phyloP scores from a whole-genome alignment of 306 rosid genomes.

The Coriaria nepalensis region DNA sequence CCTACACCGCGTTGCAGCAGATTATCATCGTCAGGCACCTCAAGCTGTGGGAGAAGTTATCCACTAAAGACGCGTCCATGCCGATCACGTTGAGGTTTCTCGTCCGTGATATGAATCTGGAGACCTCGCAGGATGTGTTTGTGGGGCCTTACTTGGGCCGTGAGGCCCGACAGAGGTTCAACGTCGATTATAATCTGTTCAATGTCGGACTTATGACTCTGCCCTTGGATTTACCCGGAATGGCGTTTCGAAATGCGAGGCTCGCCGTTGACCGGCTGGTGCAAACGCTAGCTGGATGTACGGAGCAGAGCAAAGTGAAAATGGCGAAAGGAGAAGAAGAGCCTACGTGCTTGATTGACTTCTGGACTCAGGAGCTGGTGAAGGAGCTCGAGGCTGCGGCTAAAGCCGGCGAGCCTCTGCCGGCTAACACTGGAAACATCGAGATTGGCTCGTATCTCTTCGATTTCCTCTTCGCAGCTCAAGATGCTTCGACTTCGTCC shows the following conservation, averaged over 20 bases:
- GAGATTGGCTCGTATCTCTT: slow-evolving; percentile 63
- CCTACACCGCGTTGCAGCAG: slow-evolving; percentile 72
- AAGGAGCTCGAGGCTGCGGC: slow-evolving; percentile 24
- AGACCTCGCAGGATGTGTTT: slow-evolving; percentile 69
- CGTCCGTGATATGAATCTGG: slow-evolving; percentile 72
- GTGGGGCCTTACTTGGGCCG: slow-evolving; percentile 61
- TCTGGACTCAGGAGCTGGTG: slow-evolving; percentile 67
- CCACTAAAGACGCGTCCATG: not conserved
- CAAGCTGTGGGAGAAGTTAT: slow-evolving; percentile 32
- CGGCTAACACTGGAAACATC: slow-evolving; percentile 23
- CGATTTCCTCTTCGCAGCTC: slow-evolving; percentile 82
- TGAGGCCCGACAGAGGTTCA: slow-evolving; percentile 39
- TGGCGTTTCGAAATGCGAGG: slow-evolving; percentile 62
- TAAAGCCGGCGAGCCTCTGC: slow-evolving; percentile 11
- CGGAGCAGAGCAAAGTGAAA: slow-evolving; percentile 31
- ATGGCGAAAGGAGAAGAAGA: slow-evolving; percentile 32
- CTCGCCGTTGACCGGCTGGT: slow-evolving; percentile 56
- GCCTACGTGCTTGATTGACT: slow-evolving; percentile 70
- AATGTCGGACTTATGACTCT: slow-evolving; percentile 76
- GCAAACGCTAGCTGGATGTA: slow-evolving; percentile 29
- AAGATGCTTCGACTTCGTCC: slow-evolving; percentile 87
- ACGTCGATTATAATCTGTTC: slow-evolving; percentile 52
- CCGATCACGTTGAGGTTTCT: slow-evolving; percentile 37
- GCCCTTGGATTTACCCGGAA: slow-evolving; percentile 69
- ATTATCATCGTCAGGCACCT: slow-evolving; percentile 51